Base-by-base conservation (phyloP, 495 filamentous ascomycete genomes). In the Tetracladium marchalianum region DNA sequence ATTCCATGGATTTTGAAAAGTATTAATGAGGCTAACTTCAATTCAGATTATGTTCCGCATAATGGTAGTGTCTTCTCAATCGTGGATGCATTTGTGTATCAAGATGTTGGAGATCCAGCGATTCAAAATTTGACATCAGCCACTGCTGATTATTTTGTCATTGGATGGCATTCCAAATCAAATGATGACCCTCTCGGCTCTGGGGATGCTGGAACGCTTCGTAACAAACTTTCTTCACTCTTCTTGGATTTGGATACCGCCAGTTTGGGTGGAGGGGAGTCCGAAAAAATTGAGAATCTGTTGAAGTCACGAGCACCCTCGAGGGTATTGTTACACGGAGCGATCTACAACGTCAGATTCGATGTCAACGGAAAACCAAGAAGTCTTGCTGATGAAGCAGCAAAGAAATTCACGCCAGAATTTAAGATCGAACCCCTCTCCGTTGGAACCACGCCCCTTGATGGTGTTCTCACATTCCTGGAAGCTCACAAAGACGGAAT, bases 41-140 rank as follows among this genome's bases (percentile, higher is more conserved):
- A 27, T 3, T n/a, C 22, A 27, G 76, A 80, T 53, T 80, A 66
- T 41, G 58, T 63, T 37, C 53, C 54, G 0, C 75, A 78, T 35
- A 66, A 68, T 40, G 43, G 47, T 22, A 76, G 72, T 53, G 73
- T 79, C 0, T 76, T 78, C 47, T 63, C 56, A 16, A 70, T 69
- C 10, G 17, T 71, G 5, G 75, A 78, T 53, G 59, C 58, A 17
- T 71, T 78, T 16, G 37, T 41, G 7, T 76, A 70, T 39, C 34
- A 42, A 13, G 36, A 45, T 1, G 39, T 19, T 0, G 18, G 19
- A 18, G 34, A 16, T 16, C 11, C 11, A 10, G 24, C 35, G 11
- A 33, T n/a, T 9, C 46, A 57, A 38, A 50, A 64, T 32, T 49
- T 69, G 3, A 13, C 35, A 4, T 15, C 17, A 0, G 75, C 67